phyloP scores from a whole-genome alignment of 208 protist species.

The Kentomonas sorsogonicus region DNA sequence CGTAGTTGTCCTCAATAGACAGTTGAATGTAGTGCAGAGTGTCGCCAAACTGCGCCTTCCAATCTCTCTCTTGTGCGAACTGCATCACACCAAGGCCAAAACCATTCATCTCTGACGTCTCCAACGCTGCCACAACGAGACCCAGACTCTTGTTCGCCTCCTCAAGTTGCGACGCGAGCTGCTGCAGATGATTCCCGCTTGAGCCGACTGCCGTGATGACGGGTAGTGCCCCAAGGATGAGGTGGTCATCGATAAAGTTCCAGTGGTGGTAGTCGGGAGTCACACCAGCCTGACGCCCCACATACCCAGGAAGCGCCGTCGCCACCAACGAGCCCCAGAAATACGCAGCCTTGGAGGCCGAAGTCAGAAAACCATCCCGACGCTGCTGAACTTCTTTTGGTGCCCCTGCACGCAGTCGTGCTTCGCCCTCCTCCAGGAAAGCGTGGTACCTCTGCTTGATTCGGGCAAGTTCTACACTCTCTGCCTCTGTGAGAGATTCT shows the following conservation, averaged over 20 bases:
- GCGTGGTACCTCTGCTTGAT: slow-evolving; percentile 44
- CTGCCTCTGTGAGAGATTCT: slow-evolving; percentile 28
- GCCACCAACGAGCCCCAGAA: slow-evolving; percentile 80
- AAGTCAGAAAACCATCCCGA: too few species aligned
- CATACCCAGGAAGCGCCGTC: slow-evolving; percentile 74
- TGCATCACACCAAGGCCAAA: slow-evolving; percentile 70
- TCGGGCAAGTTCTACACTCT: slow-evolving; percentile 27
- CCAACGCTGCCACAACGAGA: slow-evolving; percentile 73
- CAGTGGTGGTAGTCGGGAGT: slow-evolving; percentile 75
- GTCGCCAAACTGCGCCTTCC: slow-evolving; percentile 37
- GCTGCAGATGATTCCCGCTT: slow-evolving; percentile 69
- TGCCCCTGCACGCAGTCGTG: slow-evolving; percentile 22
- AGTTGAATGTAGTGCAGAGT: slow-evolving; percentile 53
- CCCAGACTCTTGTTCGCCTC: slow-evolving; percentile 44
- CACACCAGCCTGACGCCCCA: slow-evolving; percentile 65
- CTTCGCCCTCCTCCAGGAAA: slow-evolving; percentile 52
- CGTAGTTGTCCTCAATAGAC: slow-evolving; percentile 68
- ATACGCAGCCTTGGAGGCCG: slow-evolving; percentile 58
- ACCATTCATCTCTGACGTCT: slow-evolving; percentile 71
- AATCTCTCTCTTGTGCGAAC: slow-evolving; percentile 74
- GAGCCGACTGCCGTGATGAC: slow-evolving; percentile 75
- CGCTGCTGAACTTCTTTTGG: not conserved
- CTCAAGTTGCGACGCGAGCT: slow-evolving; percentile 55
- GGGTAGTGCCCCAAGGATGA: slow-evolving; percentile 82
- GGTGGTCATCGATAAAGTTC: slow-evolving; percentile 69